Evolutionary conservation across 495 filamentous ascomycete genomes (phyloP).

Genomic region (Rostrohypoxylon terebratum): DNA sequence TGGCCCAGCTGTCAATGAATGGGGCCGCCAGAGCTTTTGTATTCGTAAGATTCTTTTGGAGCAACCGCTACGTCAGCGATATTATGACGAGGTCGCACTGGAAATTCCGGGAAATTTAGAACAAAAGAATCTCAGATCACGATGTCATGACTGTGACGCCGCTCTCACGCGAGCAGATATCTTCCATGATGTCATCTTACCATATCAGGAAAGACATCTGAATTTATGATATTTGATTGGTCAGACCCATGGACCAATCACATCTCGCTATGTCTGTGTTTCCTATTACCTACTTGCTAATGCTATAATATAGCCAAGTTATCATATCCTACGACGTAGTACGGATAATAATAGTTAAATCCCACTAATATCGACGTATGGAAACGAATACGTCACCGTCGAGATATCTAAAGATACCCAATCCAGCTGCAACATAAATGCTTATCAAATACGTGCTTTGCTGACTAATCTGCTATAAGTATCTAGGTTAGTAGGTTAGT

Average conservation of each 20-base stretch:
- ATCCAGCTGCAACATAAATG: too few species aligned
- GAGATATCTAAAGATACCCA: too few species aligned
- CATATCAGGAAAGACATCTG: constrained; percentile 10
- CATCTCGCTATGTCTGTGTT: background rate
- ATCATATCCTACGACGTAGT: too few species aligned
- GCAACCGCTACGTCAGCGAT: constrained; percentile 31
- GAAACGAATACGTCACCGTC: too few species aligned
- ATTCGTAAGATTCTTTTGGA: background rate
- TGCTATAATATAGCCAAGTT: too few species aligned
- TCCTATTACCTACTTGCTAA: background rate
- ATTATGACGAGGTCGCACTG: background rate
- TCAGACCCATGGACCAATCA: background rate
- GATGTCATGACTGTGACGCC: constrained; percentile 32
- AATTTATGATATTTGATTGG: constrained; percentile 18
- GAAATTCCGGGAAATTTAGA: constrained; percentile 1
- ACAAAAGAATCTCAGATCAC: constrained; percentile 33
- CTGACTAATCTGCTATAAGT: too few species aligned
- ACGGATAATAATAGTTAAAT: too few species aligned
- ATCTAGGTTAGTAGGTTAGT: too few species aligned
- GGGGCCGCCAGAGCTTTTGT: constrained; percentile 14
- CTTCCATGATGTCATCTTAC: constrained; percentile 38
- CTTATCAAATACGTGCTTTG: too few species aligned
- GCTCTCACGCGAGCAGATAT: constrained; percentile 2
- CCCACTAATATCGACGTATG: too few species aligned
- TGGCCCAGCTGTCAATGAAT: background rate